Evolutionary conservation across 768 basidiomycete species (phyloP).

Genomic region (Phylloporus scabripes): DNA sequence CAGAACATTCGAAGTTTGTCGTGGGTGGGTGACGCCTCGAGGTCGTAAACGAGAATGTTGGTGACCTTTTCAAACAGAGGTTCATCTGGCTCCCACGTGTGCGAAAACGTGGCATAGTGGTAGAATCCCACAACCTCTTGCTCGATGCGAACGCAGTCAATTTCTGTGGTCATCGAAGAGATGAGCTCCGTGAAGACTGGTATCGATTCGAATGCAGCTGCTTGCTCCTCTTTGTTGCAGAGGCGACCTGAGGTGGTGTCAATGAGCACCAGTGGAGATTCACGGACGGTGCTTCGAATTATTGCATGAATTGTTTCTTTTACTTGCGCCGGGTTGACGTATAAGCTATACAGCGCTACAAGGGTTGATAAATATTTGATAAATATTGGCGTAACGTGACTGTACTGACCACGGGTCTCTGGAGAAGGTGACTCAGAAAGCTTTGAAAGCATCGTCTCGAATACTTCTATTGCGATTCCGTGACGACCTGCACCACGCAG

Average conservation of each 20-base stretch:
- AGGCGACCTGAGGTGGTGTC: constrained; percentile 9
- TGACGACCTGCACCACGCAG: background rate
- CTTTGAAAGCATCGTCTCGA: constrained; percentile 9
- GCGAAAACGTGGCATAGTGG: constrained; percentile 9
- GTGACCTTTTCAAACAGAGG: constrained; percentile 6
- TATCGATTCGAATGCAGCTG: constrained; percentile 2
- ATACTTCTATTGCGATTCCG: background rate
- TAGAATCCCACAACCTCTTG: constrained; percentile 3
- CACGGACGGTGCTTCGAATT: constrained; percentile 1
- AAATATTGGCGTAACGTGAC: background rate
- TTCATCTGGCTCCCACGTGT: constrained; percentile 9
- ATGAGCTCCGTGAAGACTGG: constrained; percentile 7
- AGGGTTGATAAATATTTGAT: background rate
- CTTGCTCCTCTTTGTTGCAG: constrained; percentile 1
- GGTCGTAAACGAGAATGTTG: constrained; percentile 3
- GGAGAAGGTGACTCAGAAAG: constrained; percentile 1
- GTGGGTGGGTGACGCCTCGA: constrained; percentile 4
- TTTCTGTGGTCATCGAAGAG: constrained; percentile 8
- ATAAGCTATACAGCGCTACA: background rate
- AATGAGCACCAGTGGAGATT: constrained; percentile 7
- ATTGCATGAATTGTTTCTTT: background rate
- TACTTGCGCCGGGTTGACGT: background rate
- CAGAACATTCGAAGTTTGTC: background rate
- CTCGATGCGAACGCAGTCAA: constrained; percentile 4
- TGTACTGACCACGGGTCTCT: constrained; percentile 1